Base-by-base conservation (phyloP, 345 rosid species). In the Gossypium ekmanianum region DNA sequence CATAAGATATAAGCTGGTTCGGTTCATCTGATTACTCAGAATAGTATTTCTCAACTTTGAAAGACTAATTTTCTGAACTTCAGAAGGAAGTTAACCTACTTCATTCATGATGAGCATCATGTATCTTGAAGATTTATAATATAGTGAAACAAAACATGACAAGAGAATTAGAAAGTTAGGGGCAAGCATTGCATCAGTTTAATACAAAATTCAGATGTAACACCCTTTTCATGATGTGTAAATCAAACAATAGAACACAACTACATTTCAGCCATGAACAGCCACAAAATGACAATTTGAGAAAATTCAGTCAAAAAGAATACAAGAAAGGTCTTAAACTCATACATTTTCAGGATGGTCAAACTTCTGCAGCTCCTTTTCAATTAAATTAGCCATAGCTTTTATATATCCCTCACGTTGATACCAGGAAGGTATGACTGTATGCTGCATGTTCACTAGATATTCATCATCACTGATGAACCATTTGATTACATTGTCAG, bases 351-450 rank as follows among this genome's bases (percentile, higher is more conserved):
- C 89, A 74, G 94, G 93, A 71, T 58, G 39, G 75, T 75, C 94
- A 88, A 92, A 92, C 47, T 81, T 90, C 61, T 29, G 75, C 77
- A 95, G 80, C 84, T 95, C 97, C 76, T 85, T 84, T 79, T 91
- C 90, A 76, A 91, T 92, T 76, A 95, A 79, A 79, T 89, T 86
- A 74, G 92, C 85, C 98, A 91, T 91, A 51, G 99, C 88, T 76
- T 86, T 92, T 75, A 92, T 88, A 81, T 95, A 95, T 74, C 99
- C 99, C 76, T 95, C 97, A 44, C 99, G 96, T 81, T 95, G 99
- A 79, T 95, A 95, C 99, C 99, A 95, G 5, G 99, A 95, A 67
- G 99, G 99, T 75, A 95, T 95, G 77, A 95, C 98, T 3, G 98
- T 94, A 77, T 94, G 99, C 79, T 91, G 98, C 99, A 94, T 94